Base-by-base conservation (phyloP, 169 alveolate species). In the Perkinsus olseni region DNA sequence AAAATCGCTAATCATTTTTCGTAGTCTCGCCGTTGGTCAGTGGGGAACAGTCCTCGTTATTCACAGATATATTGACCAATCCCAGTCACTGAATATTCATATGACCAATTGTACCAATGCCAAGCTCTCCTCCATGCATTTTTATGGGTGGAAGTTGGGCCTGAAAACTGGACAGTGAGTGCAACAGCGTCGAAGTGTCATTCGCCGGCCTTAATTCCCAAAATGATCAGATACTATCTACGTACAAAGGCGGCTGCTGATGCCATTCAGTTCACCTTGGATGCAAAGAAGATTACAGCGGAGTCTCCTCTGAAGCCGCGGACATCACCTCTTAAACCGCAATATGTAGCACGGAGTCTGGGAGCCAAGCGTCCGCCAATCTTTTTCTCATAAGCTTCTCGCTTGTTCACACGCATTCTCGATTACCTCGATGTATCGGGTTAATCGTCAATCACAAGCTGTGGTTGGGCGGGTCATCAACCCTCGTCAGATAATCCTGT, bases 191-290 rank as follows among this genome's bases (percentile, higher is more conserved):
- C 21, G 11, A 11, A 40, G 11, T 11, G 50, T 40, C 11, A n/a
- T n/a, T n/a, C n/a, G n/a, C n/a, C n/a, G n/a, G n/a, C n/a, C n/a
- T n/a, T n/a, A n/a, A n/a, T n/a, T n/a, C n/a, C n/a, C n/a, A n/a
- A n/a, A 45, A 17, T 17, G 17, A 24, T 62, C 34, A 62, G 82
- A 62, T 99, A 99, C 95, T 99, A 98, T 95, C 94, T 98, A 91
- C 97, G 99, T 93, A 97, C 99, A 6, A 98, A 98, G 96, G 99
- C 99, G 39, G 99, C 99, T 0, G 98, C 99, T 28, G 99, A 98
- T 92, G 99, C 99, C 6, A 99, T 99, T 93, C 98, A 99, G 96
- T 98, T 99, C 95, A 99, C 99, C 31, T 99, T 99, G 38, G 99
- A 99, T 95, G 94, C 82, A 13, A 62, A 62, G 34, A 62, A 62